Percentiles rank a stretch among this genome's conserved stretches.
phyloP scores from a whole-genome alignment of 208 protist genomes.

The Wallacemonas sp. region DNA sequence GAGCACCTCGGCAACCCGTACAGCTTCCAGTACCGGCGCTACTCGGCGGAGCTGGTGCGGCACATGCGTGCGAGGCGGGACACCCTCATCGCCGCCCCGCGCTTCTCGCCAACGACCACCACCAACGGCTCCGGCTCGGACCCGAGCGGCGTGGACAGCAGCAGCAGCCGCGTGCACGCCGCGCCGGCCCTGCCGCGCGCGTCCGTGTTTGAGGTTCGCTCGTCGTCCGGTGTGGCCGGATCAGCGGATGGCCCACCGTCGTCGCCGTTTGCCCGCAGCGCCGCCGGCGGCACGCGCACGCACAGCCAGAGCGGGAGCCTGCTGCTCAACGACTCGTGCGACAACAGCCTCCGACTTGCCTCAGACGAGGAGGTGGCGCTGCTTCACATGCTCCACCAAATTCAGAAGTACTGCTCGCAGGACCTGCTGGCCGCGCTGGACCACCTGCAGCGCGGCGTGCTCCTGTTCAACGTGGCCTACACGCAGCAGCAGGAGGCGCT shows the following conservation, averaged over 20 bases:
- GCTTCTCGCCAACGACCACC: not conserved
- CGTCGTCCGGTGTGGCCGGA: not conserved
- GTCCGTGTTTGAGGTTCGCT: not conserved
- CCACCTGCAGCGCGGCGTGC: constrained; percentile 33
- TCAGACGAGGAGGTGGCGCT: constrained; percentile 22
- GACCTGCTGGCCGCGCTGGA: constrained; percentile 34
- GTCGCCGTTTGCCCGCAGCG: not conserved
- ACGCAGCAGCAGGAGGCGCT: not conserved
- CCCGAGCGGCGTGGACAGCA: not conserved
- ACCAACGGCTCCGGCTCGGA: not conserved
- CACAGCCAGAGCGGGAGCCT: not conserved
- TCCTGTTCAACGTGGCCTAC: constrained; percentile 26
- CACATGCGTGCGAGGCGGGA: constrained; percentile 22
- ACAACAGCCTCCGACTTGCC: constrained; percentile 2
- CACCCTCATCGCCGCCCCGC: constrained; percentile 3
- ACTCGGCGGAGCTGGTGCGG: constrained; percentile 33
- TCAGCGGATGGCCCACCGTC: not conserved
- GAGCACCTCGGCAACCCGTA: constrained; percentile 39
- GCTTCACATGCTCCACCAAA: constrained; percentile 36
- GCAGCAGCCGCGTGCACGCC: not conserved
- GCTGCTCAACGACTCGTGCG: not conserved
- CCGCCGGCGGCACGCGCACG: not conserved
- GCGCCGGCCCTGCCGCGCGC: too few relatives aligned
- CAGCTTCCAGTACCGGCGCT: constrained; percentile 40
- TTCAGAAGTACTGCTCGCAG: constrained; percentile 36